phyloP scores from a whole-genome alignment of 257 asterid species.

The Ophiorrhiza pumila region DNA sequence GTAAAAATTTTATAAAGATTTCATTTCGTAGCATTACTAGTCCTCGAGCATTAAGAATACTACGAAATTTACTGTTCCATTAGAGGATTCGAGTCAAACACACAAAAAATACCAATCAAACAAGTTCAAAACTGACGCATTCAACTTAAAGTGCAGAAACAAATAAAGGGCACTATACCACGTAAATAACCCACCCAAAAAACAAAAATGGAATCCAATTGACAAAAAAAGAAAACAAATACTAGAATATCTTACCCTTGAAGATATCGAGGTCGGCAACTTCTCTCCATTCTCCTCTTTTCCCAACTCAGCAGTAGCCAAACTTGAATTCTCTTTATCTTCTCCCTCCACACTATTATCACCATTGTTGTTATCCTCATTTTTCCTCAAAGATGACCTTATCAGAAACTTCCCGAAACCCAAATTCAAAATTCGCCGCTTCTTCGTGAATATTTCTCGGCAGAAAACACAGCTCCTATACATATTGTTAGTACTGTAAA shows the following conservation, averaged over 20 bases:
- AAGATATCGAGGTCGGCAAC: slow-evolving; percentile 44
- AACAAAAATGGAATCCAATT: neutral
- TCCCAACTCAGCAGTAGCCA: slow-evolving; percentile 43
- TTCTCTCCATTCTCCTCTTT: slow-evolving; percentile 32
- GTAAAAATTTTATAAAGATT: too few species aligned
- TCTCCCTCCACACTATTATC: slow-evolving; percentile 39
- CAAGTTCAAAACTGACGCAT: too few species aligned
- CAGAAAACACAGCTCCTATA: slow-evolving; percentile 9
- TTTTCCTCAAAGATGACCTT: slow-evolving; percentile 38
- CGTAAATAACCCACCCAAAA: neutral
- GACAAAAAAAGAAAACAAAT: neutral
- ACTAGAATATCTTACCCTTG: slow-evolving; percentile 37
- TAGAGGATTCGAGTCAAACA: neutral
- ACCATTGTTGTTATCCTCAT: slow-evolving; percentile 24
- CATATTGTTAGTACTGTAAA: neutral
- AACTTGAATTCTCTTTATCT: slow-evolving; percentile 49
- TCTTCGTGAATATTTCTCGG: slow-evolving; percentile 11
- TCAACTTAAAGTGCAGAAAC: neutral
- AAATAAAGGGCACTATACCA: neutral
- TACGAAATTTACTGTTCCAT: too few species aligned
- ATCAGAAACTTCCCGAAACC: slow-evolving; percentile 34
- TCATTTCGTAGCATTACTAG: too few species aligned
- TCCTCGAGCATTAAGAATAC: too few species aligned
- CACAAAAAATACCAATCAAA: too few species aligned
- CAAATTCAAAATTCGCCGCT: slow-evolving; percentile 28